phyloP scores from a whole-genome alignment of 768 basidiomycete genomes.

The Epithele typhae region DNA sequence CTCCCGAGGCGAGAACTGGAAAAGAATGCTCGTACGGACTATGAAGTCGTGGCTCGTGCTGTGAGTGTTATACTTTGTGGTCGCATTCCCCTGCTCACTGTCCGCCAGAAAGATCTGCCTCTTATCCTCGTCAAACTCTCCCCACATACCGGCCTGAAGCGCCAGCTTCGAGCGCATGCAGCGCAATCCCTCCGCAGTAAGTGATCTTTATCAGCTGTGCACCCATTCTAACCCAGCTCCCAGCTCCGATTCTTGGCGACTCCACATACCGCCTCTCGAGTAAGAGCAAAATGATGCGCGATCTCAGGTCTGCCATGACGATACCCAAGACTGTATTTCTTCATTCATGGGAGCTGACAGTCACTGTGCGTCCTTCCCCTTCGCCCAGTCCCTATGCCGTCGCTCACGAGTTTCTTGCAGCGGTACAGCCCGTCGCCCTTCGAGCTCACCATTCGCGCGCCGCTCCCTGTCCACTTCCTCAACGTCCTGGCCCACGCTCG shows the following conservation, averaged over 20 bases:
- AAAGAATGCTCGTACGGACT: slow-evolving; percentile 1
- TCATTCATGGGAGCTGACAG: neutral
- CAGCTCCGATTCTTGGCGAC: slow-evolving; percentile 8
- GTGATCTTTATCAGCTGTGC: neutral
- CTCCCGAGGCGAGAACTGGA: slow-evolving; percentile 1
- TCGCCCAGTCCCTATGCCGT: neutral
- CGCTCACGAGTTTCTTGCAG: neutral
- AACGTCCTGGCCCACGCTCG: too few relatives aligned
- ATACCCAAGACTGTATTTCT: neutral
- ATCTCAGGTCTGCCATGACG: too few relatives aligned
- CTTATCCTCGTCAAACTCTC: neutral
- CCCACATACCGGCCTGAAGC: slow-evolving; percentile 2
- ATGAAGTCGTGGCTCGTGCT: slow-evolving; percentile 3
- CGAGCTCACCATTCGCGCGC: slow-evolving; percentile 2
- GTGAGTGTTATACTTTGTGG: neutral
- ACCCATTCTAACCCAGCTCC: neutral
- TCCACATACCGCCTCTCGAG: neutral
- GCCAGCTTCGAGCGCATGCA: slow-evolving; percentile 8
- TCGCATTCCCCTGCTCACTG: neutral
- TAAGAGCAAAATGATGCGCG: too few relatives aligned
- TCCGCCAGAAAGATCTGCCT: neutral
- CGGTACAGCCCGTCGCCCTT: neutral
- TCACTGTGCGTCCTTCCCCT: neutral
- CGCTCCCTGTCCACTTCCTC: neutral
- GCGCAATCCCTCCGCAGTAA: slow-evolving; percentile 6